phyloP scores from a whole-genome alignment of 305 asterid species.

The Plantago lanceolata region DNA sequence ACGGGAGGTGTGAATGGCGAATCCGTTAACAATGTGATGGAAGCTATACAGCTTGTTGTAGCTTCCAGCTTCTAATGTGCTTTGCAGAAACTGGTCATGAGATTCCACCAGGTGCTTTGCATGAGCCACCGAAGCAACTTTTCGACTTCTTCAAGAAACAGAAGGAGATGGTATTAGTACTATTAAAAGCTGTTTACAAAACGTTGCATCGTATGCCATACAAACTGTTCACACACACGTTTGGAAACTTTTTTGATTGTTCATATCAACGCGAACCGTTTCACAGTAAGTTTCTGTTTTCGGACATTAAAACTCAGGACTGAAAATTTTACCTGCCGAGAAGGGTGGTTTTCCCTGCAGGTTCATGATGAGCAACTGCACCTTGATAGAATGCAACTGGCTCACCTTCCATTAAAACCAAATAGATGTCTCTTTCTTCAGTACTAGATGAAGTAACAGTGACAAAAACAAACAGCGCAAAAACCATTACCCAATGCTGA shows the following conservation, averaged over 20 bases:
- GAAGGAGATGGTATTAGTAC: background rate
- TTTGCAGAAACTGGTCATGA: conserved; percentile 57
- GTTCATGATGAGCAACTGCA: conserved; percentile 15
- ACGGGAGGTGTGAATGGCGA: conserved; percentile 65
- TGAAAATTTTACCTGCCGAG: conserved; percentile 31
- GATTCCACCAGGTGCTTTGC: conserved; percentile 52
- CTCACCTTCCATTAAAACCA: conserved; percentile 61
- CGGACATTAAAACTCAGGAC: too few species aligned
- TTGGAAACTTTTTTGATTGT: too few species aligned
- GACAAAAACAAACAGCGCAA: conserved; percentile 21
- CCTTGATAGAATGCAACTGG: conserved; percentile 57
- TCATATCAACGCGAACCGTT: background rate
- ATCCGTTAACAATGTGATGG: conserved; percentile 69
- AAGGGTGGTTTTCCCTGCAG: conserved; percentile 14
- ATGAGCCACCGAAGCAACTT: conserved; percentile 47
- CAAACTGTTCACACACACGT: too few species aligned
- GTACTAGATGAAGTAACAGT: conserved; percentile 30
- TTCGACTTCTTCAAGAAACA: conserved; percentile 25
- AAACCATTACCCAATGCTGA: conserved; percentile 15
- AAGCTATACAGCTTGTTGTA: conserved; percentile 82
- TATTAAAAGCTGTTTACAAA: background rate
- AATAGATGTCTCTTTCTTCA: conserved; percentile 48
- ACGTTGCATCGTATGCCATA: too few species aligned
- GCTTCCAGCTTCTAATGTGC: conserved; percentile 50
- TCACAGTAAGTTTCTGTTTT: too few species aligned